phyloP scores from a whole-genome alignment of 2,329 filamentous ascomycete genomes.

The Fusarium euwallaceae region DNA sequence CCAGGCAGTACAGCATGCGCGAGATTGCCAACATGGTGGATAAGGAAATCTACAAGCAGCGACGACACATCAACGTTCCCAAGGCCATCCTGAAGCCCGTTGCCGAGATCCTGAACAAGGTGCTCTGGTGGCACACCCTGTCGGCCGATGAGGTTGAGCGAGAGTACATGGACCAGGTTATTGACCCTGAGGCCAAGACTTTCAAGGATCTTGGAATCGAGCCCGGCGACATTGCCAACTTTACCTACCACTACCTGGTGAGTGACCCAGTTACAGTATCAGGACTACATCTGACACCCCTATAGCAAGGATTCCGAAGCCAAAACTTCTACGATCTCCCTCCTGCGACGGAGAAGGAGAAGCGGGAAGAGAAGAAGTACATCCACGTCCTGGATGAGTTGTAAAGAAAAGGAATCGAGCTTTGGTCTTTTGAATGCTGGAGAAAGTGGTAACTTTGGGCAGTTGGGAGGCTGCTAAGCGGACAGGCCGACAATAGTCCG shows the following conservation, averaged over 20 bases:
- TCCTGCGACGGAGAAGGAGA: conserved; percentile 94
- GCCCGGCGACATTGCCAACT: conserved; percentile 85
- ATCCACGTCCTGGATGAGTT: conserved; percentile 92
- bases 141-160: conserved; percentile 89
- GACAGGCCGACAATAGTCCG: conserved; percentile 40
- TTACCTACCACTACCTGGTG: conserved; percentile 95
- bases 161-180: conserved; percentile 92
- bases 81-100: conserved; percentile 82
- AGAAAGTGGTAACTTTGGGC: conserved; percentile 11
- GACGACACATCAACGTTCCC: conserved; percentile 91
- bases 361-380: conserved; percentile 95
- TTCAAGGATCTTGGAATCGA: conserved; percentile 94
- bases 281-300: conserved; percentile 20
- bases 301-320: conserved; percentile 89
- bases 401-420: conserved; percentile 60
- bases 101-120: conserved; percentile 80
- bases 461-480: conserved; percentile 26
- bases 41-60: conserved; percentile 90
- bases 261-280: conserved; percentile 51
- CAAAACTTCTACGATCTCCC: conserved; percentile 92
- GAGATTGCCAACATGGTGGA: conserved; percentile 92
- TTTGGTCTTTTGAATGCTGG: conserved; percentile 34
- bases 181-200: conserved; percentile 93
- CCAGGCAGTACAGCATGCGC: conserved; percentile 89
- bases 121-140: conserved; percentile 89